phyloP scores from a whole-genome alignment of 2,329 filamentous ascomycete genomes.

The Phyllosticta paracitricarpa region DNA sequence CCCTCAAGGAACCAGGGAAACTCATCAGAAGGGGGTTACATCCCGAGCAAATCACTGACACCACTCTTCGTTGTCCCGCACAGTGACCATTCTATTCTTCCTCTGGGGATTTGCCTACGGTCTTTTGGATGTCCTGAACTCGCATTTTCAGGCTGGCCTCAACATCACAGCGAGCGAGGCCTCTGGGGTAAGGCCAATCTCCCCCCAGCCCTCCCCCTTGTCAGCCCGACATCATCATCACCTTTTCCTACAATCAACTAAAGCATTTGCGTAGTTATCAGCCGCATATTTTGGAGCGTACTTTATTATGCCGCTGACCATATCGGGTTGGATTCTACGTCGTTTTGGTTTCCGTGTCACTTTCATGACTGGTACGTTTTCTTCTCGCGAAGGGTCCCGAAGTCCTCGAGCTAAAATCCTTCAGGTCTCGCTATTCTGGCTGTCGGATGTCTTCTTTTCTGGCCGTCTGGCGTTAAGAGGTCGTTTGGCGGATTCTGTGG shows the following conservation, averaged over 20 bases:
- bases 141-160: constrained; percentile 55
- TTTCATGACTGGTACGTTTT: constrained; percentile 6
- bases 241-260: too few relatives aligned
- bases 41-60: not conserved
- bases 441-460: constrained; percentile 50
- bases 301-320: constrained; percentile 45
- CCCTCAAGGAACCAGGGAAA: not conserved
- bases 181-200: constrained; percentile 34
- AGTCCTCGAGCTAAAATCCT: too few relatives aligned
- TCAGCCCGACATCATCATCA: too few relatives aligned
- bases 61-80: not conserved
- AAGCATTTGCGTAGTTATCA: constrained; percentile 36
- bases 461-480: constrained; percentile 51
- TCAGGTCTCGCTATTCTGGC: constrained; percentile 32
- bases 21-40: not conserved
- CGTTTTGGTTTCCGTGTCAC: constrained; percentile 3
- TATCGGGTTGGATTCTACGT: constrained; percentile 7
- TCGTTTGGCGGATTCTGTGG: constrained; percentile 52
- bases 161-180: constrained; percentile 52
- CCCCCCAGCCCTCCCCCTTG: too few relatives aligned
- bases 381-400: not conserved
- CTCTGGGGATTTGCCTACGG: constrained; percentile 89
- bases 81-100: constrained; percentile 71
- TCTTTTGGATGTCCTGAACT: constrained; percentile 71
- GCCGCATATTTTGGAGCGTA: constrained; percentile 65